Conservation (phyloP, 345 rosid genomes). For the Litchi chinensis region DNA sequence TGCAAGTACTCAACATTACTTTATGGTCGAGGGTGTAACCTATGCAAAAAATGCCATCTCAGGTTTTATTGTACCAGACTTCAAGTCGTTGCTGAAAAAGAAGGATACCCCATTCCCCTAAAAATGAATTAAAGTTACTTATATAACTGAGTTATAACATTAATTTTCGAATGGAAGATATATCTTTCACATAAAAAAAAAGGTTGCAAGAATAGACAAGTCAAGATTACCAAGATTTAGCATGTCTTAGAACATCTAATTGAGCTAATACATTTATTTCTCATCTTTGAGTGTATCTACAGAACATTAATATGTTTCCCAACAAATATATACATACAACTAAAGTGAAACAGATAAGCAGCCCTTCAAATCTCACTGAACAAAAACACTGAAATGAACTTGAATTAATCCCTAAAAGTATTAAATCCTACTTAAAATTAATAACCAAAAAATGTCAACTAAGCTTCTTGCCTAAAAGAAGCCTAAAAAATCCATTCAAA, state of each 20-base stretch:
- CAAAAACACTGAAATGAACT: neutral
- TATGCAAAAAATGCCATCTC: too few species aligned
- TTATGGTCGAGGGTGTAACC: too few species aligned
- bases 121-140: neutral
- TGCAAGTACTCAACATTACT: too few species aligned
- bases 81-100: slow-evolving; percentile 77
- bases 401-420: neutral
- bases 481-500: neutral
- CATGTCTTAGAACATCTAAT: too few species aligned
- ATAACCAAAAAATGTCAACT: neutral
- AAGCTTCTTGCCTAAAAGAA: neutral
- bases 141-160: slow-evolving; percentile 8
- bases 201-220: slow-evolving; percentile 11
- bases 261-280: slow-evolving; percentile 74
- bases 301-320: slow-evolving; percentile 4
- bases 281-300: slow-evolving; percentile 58
- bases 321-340: too few species aligned
- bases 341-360: neutral
- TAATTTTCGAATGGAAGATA: too few species aligned
- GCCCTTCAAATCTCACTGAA: neutral
- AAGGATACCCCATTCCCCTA: slow-evolving; percentile 75
- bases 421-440: neutral
- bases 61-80: too few species aligned
- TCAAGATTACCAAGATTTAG: slow-evolving; percentile 60
- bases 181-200: neutral